A percentile compares a stretch with the other conserved stretches of the same genome.
Evolutionary conservation across 495 filamentous ascomycete genomes (phyloP).

Genomic region (Talaromyces adpressus): DNA sequence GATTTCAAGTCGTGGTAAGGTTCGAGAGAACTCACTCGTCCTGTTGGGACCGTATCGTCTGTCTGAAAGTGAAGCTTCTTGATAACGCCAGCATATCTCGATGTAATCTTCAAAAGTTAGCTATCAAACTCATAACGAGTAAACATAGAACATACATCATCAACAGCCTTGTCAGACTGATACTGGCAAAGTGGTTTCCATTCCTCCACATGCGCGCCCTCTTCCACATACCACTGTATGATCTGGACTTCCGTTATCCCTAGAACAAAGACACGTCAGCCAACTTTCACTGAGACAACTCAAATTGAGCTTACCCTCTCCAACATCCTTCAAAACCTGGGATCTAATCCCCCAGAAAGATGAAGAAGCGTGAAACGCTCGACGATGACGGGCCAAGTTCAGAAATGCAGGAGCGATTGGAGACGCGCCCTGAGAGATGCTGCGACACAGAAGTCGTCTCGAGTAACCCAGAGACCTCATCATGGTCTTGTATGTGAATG

Average conservation of each 20-base stretch:
- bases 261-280: conserved; percentile 23
- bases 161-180: conserved; percentile 96
- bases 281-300: neutral
- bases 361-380: conserved; percentile 54
- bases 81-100: conserved; percentile 87
- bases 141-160: conserved; percentile 51
- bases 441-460: neutral
- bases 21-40: conserved; percentile 43
- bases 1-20: neutral
- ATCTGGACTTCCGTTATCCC: conserved; percentile 97
- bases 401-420: conserved; percentile 1
- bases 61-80: conserved; percentile 94
- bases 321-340: conserved; percentile 90
- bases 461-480: conserved; percentile 30
- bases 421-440: neutral
- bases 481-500: conserved; percentile 6
- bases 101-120: conserved; percentile 61
- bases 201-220: conserved; percentile 91
- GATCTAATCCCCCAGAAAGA: conserved; percentile 63
- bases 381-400: conserved; percentile 14
- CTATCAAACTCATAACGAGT: neutral
- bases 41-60: conserved; percentile 92
- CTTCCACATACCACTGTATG: conserved; percentile 99
- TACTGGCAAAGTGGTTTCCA: conserved; percentile 98
- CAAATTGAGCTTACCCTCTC: conserved; percentile 63